Evolutionary conservation across 2,329 filamentous ascomycete species (phyloP).

Genomic region (Sarocladium strictum): DNA sequence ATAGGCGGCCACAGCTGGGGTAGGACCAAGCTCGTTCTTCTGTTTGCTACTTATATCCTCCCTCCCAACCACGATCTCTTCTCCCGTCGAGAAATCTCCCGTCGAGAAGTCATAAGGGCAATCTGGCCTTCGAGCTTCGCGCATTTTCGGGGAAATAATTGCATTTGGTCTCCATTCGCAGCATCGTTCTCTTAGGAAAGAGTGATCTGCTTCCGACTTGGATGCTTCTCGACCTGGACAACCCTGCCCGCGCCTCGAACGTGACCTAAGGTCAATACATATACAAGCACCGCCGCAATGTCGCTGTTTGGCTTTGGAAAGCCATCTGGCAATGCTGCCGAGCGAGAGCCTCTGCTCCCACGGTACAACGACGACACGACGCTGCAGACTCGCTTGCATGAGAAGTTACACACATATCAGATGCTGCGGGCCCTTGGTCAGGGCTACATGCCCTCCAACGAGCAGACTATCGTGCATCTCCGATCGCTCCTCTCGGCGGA

Average conservation of each 20-base stretch:
- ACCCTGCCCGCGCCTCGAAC: background rate
- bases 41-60: too few relatives aligned
- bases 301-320: constrained; percentile 59
- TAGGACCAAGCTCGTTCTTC: too few relatives aligned
- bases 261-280: constrained; percentile 9
- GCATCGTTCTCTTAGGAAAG: too few relatives aligned
- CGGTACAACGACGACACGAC: constrained; percentile 77
- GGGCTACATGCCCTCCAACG: constrained; percentile 88
- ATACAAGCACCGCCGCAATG: constrained; percentile 32
- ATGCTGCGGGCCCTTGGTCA: constrained; percentile 76
- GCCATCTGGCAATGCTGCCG: constrained; percentile 37
- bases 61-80: too few relatives aligned
- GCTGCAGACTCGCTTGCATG: constrained; percentile 70
- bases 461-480: constrained; percentile 75
- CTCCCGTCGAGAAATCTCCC: too few relatives aligned
- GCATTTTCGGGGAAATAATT: too few relatives aligned
- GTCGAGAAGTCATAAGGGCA: too few relatives aligned
- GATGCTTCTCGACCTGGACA: too few relatives aligned
- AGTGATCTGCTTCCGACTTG: too few relatives aligned
- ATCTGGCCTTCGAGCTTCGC: too few relatives aligned
- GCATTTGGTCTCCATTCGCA: too few relatives aligned
- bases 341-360: constrained; percentile 74
- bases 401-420: constrained; percentile 91
- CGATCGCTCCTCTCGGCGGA: constrained; percentile 73
- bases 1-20: too few relatives aligned